Evolutionary conservation across 2,329 filamentous ascomycete species (phyloP).

Genomic region (Trichoderma harzianum): DNA sequence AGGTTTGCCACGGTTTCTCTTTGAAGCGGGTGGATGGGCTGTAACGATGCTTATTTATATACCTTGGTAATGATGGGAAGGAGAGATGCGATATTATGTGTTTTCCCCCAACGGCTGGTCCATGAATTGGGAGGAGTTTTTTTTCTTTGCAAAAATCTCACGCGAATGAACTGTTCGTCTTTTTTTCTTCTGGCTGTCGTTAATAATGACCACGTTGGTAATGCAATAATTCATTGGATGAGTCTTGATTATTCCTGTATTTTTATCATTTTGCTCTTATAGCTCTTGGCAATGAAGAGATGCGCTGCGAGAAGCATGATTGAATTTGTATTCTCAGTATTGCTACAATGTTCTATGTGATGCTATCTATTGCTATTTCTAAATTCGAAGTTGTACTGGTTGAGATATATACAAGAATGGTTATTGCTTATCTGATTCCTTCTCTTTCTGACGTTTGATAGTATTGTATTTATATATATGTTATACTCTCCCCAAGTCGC

Average conservation of each 20-base stretch:
- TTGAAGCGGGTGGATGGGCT: constrained; percentile 20
- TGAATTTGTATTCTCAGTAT: neutral
- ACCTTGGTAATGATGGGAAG: constrained; percentile 24
- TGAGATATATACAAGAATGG: neutral
- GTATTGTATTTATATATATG: neutral
- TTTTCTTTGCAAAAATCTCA: neutral
- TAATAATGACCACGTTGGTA: constrained; percentile 16
- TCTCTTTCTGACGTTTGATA: neutral
- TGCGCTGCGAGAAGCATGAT: neutral
- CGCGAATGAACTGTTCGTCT: constrained; percentile 24
- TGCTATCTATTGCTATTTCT: neutral
- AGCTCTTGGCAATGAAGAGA: constrained; percentile 1
- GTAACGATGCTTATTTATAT: constrained; percentile 22
- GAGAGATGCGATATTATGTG: constrained; percentile 17
- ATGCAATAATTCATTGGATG: neutral
- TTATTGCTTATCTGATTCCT: neutral
- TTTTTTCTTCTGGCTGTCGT: neutral
- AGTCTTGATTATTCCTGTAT: neutral
- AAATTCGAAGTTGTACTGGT: neutral
- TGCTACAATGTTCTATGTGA: neutral
- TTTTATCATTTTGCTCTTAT: neutral
- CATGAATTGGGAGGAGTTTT: constrained; percentile 13
- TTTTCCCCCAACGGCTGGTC: constrained; percentile 16
- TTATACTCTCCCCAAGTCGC: constrained; percentile 13
- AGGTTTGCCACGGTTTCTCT: constrained; percentile 24